Evolutionary conservation across 2,329 filamentous ascomycete species (phyloP).

Genomic region (Atkinsonella hypoxylon): DNA sequence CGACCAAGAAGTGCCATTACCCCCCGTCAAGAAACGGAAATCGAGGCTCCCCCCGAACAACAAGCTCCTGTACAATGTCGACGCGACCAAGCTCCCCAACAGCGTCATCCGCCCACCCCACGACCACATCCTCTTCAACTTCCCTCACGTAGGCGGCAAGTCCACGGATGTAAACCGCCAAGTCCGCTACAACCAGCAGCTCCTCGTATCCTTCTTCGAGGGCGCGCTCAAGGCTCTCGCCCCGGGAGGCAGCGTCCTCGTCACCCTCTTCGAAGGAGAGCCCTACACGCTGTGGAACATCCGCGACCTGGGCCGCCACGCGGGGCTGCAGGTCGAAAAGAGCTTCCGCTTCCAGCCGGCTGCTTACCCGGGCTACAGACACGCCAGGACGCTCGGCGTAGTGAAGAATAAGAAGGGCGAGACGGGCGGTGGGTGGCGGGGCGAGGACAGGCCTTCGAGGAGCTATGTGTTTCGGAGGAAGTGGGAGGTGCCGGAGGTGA

Average conservation of each 20-base stretch:
- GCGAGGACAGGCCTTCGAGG: constrained; percentile 33
- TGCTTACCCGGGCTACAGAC: constrained; percentile 62
- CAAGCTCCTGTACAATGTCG: constrained; percentile 8
- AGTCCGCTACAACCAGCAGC: constrained; percentile 79
- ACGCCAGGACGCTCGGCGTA: constrained; percentile 61
- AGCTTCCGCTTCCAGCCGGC: constrained; percentile 57
- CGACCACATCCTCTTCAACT: constrained; percentile 86
- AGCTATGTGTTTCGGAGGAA: constrained; percentile 53
- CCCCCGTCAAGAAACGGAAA: background rate
- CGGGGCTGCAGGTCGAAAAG: constrained; percentile 54
- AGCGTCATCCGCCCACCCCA: constrained; percentile 40
- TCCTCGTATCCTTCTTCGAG: constrained; percentile 58
- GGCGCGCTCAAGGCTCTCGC: constrained; percentile 28
- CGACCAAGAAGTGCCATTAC: background rate
- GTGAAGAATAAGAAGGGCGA: constrained; percentile 37
- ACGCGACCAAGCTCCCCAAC: constrained; percentile 34
- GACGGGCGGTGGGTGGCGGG: constrained; percentile 28
- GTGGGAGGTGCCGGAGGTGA: constrained; percentile 30
- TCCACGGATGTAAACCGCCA: constrained; percentile 90
- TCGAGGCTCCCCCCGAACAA: constrained; percentile 8
- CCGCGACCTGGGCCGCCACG: constrained; percentile 70
- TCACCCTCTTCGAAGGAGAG: constrained; percentile 86
- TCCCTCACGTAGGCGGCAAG: constrained; percentile 89
- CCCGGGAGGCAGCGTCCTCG: constrained; percentile 51
- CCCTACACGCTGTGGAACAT: constrained; percentile 97